Evolutionary conservation across 2,329 filamentous ascomycete genomes (phyloP), one percentile per base, ranked within the genome.

Genomic region (Pestalotiopsis sp.): DNA sequence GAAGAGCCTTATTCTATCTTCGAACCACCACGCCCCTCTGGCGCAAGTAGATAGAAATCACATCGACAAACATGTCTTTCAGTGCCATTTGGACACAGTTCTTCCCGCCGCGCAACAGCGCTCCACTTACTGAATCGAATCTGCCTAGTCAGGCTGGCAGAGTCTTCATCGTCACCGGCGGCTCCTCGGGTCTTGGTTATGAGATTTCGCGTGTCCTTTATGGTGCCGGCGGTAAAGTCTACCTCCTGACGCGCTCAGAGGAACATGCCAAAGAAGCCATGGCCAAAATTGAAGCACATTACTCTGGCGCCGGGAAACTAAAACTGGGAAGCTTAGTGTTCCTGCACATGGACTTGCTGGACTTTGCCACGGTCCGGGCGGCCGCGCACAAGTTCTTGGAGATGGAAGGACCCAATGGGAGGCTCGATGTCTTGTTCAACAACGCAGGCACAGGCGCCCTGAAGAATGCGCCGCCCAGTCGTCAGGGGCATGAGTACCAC

Each of bases 181-280:
- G 71, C 1, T 73, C 71, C 1, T 70, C 70, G 5, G 75, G 74
- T 4, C 77, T 86, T 3, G 86, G 86, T 12, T 79, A 81, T 65
- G 84, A 87, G 71, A 79, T 88, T 9, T 77, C 76, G 59, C 81
- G 81, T 27, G 82, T 87, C 17, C 78, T 89, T 17, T 89, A 88
- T 74, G 74, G 76, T 2, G 80, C 79, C 12, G 84, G 85, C 65
- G 85, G 76, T n/a, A 87, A 80, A 7, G 82, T 88, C 23, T 87
- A 87, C 73, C 74, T 88, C 39, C 84, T 85, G 2, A 83, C 81
- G 1, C 82, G 86, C 59, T 73, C 74, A 5, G 70, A 69, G 31
- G 70, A 73, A 41, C 69, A 71, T 14, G 69, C 69, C 14, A 69
- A 74, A 17, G 68, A 69, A 1, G 73, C 74, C 17, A 73, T 74